Percentiles rank a stretch among this genome's conserved stretches.
phyloP scores from a whole-genome alignment of 1,139 yeast genomes.

The Yamadazyma oceani region DNA sequence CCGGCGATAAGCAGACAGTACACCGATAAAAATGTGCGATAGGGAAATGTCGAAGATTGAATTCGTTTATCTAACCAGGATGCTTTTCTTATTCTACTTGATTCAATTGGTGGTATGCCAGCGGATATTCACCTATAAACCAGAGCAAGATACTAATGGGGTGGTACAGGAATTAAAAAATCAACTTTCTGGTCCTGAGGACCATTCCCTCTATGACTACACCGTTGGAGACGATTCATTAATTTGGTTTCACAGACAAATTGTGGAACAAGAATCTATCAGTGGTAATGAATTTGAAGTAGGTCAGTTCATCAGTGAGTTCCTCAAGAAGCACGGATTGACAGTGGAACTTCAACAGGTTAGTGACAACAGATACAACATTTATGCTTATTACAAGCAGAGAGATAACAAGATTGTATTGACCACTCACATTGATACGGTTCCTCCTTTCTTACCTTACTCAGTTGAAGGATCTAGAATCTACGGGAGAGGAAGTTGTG shows the following conservation, averaged over 20 bases:
- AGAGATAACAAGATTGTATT: slow-evolving; percentile 52
- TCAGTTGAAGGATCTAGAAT: slow-evolving; percentile 48
- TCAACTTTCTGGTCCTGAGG: background rate
- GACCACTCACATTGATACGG: slow-evolving; percentile 72
- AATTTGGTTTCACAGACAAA: slow-evolving; percentile 30
- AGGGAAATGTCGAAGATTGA: too few relatives aligned
- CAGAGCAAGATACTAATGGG: too few relatives aligned
- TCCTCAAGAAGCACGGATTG: slow-evolving; percentile 43
- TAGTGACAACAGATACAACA: slow-evolving; percentile 41
- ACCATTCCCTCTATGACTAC: slow-evolving; percentile 10
- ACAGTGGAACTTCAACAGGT: slow-evolving; percentile 50
- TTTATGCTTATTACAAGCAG: slow-evolving; percentile 56
- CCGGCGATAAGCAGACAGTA: too few relatives aligned
- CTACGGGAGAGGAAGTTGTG: slow-evolving; percentile 66
- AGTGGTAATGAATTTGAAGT: slow-evolving; percentile 34
- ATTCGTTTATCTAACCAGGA: too few relatives aligned
- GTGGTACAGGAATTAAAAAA: too few relatives aligned
- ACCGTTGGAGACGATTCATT: slow-evolving; percentile 15
- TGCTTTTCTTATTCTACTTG: background rate
- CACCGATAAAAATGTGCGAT: slow-evolving; percentile 2
- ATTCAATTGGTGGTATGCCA: slow-evolving; percentile 3
- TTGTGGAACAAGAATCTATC: slow-evolving; percentile 37
- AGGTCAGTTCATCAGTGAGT: slow-evolving; percentile 31
- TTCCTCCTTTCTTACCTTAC: slow-evolving; percentile 65
- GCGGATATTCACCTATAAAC: too few relatives aligned